Conservation (phyloP, 352 stramenopile species). For the Thraustotheca clavata region DNA sequence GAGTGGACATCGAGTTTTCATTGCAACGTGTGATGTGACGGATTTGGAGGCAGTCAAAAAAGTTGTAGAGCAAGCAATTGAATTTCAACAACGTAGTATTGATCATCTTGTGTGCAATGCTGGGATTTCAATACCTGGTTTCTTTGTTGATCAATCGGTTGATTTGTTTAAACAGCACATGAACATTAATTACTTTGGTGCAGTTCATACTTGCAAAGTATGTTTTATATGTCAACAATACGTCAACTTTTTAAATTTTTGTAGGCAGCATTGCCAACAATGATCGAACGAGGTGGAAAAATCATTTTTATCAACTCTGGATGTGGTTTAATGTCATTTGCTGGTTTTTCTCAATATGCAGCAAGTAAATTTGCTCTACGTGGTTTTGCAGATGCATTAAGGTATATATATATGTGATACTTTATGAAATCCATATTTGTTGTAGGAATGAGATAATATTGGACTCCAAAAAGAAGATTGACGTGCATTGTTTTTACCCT, state of each 20-base stretch:
- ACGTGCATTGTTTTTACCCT: slow-evolving; percentile 84
- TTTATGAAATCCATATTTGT: background rate
- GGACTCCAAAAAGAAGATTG: slow-evolving; percentile 75
- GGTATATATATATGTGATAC: slow-evolving; percentile 40
- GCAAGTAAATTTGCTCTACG: slow-evolving; percentile 86
- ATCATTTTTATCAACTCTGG: slow-evolving; percentile 54
- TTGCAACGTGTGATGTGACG: slow-evolving; percentile 34
- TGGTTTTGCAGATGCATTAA: slow-evolving; percentile 86
- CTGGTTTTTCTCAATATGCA: slow-evolving; percentile 85
- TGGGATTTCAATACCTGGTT: slow-evolving; percentile 26
- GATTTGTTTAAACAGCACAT: slow-evolving; percentile 34
- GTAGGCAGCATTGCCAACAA: slow-evolving; percentile 37
- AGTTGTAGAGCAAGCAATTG: slow-evolving; percentile 41
- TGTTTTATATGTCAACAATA: background rate
- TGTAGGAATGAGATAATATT: slow-evolving; percentile 46
- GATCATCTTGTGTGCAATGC: slow-evolving; percentile 55
- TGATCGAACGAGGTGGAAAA: slow-evolving; percentile 44
- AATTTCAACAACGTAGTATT: slow-evolving; percentile 43
- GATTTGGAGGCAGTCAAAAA: slow-evolving; percentile 31
- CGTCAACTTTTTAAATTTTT: too few relatives aligned
- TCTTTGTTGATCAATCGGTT: slow-evolving; percentile 50
- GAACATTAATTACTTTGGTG: slow-evolving; percentile 53
- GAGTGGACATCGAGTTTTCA: slow-evolving; percentile 25
- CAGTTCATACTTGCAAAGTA: slow-evolving; percentile 48
- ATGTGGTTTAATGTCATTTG: slow-evolving; percentile 41